phyloP scores from a whole-genome alignment of 2,329 filamentous ascomycete genomes.

The Cladobotryum mycophilum region DNA sequence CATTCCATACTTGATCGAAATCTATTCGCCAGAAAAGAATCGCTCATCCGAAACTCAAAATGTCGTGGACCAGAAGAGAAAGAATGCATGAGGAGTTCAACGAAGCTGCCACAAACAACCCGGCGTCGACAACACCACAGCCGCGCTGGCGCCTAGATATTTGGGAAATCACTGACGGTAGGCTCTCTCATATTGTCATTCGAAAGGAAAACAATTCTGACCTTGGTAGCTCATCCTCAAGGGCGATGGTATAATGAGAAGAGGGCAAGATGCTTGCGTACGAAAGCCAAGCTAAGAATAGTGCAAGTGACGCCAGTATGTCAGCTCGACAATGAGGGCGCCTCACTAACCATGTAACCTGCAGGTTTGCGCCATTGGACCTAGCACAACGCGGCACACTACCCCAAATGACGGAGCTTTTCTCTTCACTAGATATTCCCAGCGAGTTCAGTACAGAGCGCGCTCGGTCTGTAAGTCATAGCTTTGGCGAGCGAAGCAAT shows the following conservation, averaged over 20 bases:
- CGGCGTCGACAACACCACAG: conserved; percentile 13
- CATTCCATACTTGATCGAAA: no score
- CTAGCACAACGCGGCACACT: conserved; percentile 19
- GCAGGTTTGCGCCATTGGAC: conserved; percentile 23
- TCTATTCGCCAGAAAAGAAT: not conserved
- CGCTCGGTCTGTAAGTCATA: conserved; percentile 26
- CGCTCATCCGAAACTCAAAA: conserved; percentile 1
- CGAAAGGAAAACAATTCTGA: not conserved
- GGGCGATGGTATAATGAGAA: conserved; percentile 21
- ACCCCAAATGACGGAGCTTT: conserved; percentile 21
- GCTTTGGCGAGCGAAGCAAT: conserved; percentile 24
- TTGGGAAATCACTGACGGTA: conserved; percentile 21
- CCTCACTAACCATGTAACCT: conserved; percentile 9
- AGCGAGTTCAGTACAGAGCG: conserved; percentile 26
- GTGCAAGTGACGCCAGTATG: conserved; percentile 18
- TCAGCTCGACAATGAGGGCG: no score
- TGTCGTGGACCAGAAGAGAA: conserved; percentile 23
- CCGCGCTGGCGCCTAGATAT: conserved; percentile 23
- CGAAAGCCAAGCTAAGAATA: conserved; percentile 21
- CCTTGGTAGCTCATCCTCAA: conserved; percentile 5
- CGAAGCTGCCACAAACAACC: conserved; percentile 17
- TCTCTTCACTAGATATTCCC: conserved; percentile 24
- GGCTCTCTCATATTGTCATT: not conserved
- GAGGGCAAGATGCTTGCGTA: conserved; percentile 16
- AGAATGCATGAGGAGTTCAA: conserved; percentile 20